phyloP scores from a whole-genome alignment of 2,329 filamentous ascomycete species.

The Penicillium sp. region DNA sequence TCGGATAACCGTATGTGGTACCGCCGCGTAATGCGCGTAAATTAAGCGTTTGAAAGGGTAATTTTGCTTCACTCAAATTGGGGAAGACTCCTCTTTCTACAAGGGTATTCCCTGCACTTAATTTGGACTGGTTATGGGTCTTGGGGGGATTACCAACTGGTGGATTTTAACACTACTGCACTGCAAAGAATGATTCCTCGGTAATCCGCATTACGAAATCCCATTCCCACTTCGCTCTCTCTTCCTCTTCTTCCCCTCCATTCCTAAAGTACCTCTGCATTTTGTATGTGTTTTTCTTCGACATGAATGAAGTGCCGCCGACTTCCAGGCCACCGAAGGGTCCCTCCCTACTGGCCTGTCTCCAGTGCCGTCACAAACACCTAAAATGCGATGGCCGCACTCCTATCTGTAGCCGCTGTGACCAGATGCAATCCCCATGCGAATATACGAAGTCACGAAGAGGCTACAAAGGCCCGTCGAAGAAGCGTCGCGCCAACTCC shows the following conservation, averaged over 20 bases:
- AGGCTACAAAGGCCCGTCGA: constrained; percentile 71
- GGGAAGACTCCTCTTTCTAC: not conserved
- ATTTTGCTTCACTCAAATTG: not conserved
- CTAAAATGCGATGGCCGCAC: constrained; percentile 73
- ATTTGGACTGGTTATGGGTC: not conserved
- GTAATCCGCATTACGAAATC: constrained; percentile 3
- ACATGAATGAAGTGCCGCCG: constrained; percentile 32
- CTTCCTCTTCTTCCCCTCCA: constrained; percentile 4
- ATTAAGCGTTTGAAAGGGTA: not conserved
- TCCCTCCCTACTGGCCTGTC: constrained; percentile 49
- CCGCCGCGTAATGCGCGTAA: not conserved
- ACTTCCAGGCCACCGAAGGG: constrained; percentile 28
- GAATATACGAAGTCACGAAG: constrained; percentile 73
- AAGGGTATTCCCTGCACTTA: not conserved
- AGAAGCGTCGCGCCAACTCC: constrained; percentile 45
- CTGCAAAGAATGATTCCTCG: not conserved
- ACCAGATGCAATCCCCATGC: constrained; percentile 61
- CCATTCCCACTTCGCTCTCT: not conserved
- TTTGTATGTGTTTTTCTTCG: constrained; percentile 8
- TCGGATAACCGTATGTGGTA: not conserved
- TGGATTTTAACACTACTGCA: not conserved
- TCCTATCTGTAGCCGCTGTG: constrained; percentile 69
- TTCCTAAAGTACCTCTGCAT: not conserved
- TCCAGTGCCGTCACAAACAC: constrained; percentile 60
- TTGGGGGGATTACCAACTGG: not conserved